phyloP scores from a whole-genome alignment of 1,284 basidiomycete genomes.

The Cryptococcus hybrid region DNA sequence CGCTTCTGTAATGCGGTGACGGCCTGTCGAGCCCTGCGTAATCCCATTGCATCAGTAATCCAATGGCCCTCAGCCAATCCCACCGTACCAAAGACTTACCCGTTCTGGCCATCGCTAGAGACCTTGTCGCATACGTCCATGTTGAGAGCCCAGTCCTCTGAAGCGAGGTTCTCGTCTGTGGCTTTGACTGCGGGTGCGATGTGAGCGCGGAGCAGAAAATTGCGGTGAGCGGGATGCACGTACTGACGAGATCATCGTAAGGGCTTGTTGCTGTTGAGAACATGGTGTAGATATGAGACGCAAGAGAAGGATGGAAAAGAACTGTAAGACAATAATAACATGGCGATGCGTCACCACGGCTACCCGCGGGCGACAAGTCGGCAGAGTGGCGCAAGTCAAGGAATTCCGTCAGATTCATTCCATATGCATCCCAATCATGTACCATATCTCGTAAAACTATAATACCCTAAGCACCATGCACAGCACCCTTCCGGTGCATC shows the following conservation, averaged over 20 bases:
- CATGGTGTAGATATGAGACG: constrained; percentile 34
- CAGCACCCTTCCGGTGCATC: constrained; percentile 33
- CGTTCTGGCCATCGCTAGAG: constrained; percentile 74
- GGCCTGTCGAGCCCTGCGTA: constrained; percentile 75
- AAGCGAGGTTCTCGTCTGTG: constrained; percentile 90
- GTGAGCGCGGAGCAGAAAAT: background rate
- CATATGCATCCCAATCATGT: no score
- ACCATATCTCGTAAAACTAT: no score
- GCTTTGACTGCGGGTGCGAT: constrained; percentile 65
- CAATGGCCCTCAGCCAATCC: background rate
- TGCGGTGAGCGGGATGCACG: constrained; percentile 44
- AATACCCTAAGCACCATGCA: no score
- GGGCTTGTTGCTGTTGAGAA: constrained; percentile 61
- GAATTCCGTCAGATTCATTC: no score
- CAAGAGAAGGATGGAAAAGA: background rate
- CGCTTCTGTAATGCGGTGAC: constrained; percentile 85
- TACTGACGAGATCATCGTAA: constrained; percentile 92
- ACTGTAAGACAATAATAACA: no score
- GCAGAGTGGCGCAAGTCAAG: no score
- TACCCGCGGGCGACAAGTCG: no score
- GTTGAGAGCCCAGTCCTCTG: constrained; percentile 95
- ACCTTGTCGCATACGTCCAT: constrained; percentile 97
- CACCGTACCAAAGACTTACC: constrained; percentile 56
- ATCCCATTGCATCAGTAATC: background rate
- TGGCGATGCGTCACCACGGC: no score